phyloP scores from a whole-genome alignment of 305 asterid species.

The Fraxinus ornus region DNA sequence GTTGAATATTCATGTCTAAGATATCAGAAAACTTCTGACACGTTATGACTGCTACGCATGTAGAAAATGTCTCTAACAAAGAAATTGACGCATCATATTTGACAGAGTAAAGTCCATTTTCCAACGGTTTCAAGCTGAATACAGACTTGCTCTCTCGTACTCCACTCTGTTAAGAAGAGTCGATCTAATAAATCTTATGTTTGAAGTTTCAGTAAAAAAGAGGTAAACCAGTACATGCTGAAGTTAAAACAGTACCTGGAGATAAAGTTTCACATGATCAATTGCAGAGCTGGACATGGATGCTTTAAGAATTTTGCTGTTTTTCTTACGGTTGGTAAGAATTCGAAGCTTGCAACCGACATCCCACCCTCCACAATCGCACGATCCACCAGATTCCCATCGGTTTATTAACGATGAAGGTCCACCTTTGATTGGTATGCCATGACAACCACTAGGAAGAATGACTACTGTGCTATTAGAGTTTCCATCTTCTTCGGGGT shows the following conservation, averaged over 20 bases:
- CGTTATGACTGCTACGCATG: constrained; percentile 64
- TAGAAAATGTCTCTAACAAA: constrained; percentile 76
- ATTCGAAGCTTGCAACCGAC: constrained; percentile 82
- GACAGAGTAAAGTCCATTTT: constrained; percentile 59
- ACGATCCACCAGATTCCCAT: constrained; percentile 78
- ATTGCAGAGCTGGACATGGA: constrained; percentile 27
- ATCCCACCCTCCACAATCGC: constrained; percentile 99
- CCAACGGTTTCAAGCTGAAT: constrained; percentile 62
- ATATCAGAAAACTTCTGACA: constrained; percentile 48
- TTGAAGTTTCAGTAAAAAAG: neutral
- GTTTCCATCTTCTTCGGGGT: constrained; percentile 22
- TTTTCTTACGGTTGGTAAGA: constrained; percentile 43
- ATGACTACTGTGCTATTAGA: constrained; percentile 45
- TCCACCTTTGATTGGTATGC: constrained; percentile 57
- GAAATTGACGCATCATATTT: constrained; percentile 57
- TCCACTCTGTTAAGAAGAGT: constrained; percentile 49
- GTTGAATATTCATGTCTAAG: constrained; percentile 28
- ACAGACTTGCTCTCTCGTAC: constrained; percentile 45
- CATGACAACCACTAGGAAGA: constrained; percentile 81
- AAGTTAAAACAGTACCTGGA: constrained; percentile 49
- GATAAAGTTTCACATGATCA: constrained; percentile 50
- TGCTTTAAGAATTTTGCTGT: constrained; percentile 21
- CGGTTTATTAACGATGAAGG: constrained; percentile 78
- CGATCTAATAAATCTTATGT: neutral
- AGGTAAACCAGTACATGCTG: neutral